phyloP scores from a whole-genome alignment of 306 rosid genomes.

The Chamaecrista fasciculata region DNA sequence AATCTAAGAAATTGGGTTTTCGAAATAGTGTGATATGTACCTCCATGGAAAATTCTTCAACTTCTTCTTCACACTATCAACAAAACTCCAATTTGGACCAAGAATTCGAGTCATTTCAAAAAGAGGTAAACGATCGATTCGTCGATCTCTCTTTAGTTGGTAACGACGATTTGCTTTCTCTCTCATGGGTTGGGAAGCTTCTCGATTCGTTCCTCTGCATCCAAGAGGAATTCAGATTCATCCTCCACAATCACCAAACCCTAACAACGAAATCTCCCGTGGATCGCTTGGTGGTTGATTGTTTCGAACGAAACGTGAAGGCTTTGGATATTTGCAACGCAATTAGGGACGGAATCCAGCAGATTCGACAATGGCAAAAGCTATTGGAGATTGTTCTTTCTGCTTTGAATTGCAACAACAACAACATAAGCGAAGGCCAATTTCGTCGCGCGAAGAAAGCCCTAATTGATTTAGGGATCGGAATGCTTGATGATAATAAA shows the following conservation, averaged over 20 bases:
- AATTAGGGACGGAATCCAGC: slow-evolving; percentile 81
- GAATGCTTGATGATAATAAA: slow-evolving; percentile 77
- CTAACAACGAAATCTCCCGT: slow-evolving; percentile 40
- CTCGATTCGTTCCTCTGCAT: slow-evolving; percentile 56
- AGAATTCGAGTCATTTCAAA: no score
- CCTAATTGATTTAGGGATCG: slow-evolving; percentile 64
- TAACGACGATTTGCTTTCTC: no score
- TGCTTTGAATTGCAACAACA: slow-evolving; percentile 64
- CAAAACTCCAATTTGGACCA: no score
- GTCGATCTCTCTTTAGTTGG: no score
- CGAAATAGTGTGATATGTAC: no score
- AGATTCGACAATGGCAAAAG: slow-evolving; percentile 83
- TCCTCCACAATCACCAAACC: slow-evolving; percentile 39
- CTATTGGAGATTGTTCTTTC: slow-evolving; percentile 68
- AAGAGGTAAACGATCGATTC: no score
- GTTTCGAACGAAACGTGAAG: slow-evolving; percentile 77
- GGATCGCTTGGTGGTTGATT: slow-evolving; percentile 71
- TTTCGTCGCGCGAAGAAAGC: slow-evolving; percentile 92
- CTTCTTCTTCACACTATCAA: no score
- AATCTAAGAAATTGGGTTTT: no score
- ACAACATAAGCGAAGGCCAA: slow-evolving; percentile 93
- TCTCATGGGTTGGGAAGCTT: slow-evolving; percentile 75
- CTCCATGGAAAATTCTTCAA: no score
- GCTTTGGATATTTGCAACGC: slow-evolving; percentile 92
- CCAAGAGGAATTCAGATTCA: slow-evolving; percentile 70